Base-by-base conservation (phyloP, 306 rosid genomes). In the Inga oerstediana region DNA sequence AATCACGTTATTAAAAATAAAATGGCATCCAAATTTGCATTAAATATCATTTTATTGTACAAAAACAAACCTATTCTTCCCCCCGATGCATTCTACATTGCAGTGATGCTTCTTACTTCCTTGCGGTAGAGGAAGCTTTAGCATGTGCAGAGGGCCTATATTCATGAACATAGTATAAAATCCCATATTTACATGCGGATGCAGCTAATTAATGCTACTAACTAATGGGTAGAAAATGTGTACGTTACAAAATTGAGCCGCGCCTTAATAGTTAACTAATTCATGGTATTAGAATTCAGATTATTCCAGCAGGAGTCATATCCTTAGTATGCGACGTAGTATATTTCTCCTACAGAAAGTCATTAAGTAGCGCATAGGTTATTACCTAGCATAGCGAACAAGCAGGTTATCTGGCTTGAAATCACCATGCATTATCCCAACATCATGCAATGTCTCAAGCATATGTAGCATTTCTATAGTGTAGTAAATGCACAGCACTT, bases 371-470 rank as follows among this genome's bases (percentile, higher is more conserved):
- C 24, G 13, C 44, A 2, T 43, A 82, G 87, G 89, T 71, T 34
- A 64, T 61, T 90, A 93, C 98, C 94, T 89, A 72, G 98, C 88
- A 88, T 96, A 96, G 61, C 98, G 93, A 87, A 96, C 85, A 35
- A 96, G 94, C 86, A 96, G 85, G 89, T 96, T 96, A 82, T 96
- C 99, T 49, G 99, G 98, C 91, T 96, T 96, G 89, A 96, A 93
- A 92, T 96, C 99, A 43, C 99, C 94, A 87, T 93, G 99, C 86
- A 96, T 88, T 86, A 96, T 88, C 85, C 92, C 94, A 84, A 81
- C 92, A 65, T 83, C 89, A 81, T 92, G 98, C 87, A 96, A 78
- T 82, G 87, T 83, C 83, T 96, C 97, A 30, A 92, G 86, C 97
- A 92, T 92, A 85, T 87, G 85, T 81, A 96, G 91, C 99, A 93